Percentiles rank a stretch among this genome's conserved stretches.
Conservation (phyloP, 768 basidiomycete genomes). For the Phanerochaete sordida region DNA sequence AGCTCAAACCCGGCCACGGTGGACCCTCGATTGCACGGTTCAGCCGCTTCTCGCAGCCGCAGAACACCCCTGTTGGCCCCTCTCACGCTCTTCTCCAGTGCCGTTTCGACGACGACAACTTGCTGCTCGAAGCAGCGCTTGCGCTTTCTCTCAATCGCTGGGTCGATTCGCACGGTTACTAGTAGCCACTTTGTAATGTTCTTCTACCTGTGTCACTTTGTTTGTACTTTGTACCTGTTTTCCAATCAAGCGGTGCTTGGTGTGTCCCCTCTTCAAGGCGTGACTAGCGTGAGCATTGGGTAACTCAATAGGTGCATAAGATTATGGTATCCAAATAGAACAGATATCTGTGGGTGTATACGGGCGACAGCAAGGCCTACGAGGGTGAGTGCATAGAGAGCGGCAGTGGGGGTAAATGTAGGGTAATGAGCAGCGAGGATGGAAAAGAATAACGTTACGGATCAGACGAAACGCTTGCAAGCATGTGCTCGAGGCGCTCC, state of each 20-base stretch:
- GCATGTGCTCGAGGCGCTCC: slow-evolving; percentile 73
- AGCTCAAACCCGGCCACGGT: slow-evolving; percentile 20
- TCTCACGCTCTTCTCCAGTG: slow-evolving; percentile 63
- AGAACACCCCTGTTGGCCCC: slow-evolving; percentile 57
- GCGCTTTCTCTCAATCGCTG: slow-evolving; percentile 72
- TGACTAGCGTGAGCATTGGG: not conserved
- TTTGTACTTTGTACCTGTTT: too few species aligned
- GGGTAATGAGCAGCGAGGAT: not conserved
- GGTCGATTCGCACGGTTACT: slow-evolving; percentile 59
- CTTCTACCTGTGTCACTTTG: not conserved
- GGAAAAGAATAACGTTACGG: slow-evolving; percentile 10
- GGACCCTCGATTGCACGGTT: slow-evolving; percentile 50
- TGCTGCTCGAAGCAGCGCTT: slow-evolving; percentile 61
- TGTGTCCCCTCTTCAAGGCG: too few species aligned
- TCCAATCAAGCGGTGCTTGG: too few species aligned
- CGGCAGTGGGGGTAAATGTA: not conserved
- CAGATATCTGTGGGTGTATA: not conserved
- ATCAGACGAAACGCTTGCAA: slow-evolving; percentile 35
- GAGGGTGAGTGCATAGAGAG: not conserved
- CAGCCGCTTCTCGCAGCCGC: slow-evolving; percentile 39
- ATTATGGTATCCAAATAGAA: slow-evolving; percentile 7
- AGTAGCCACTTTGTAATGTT: slow-evolving; percentile 12
- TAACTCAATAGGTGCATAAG: not conserved
- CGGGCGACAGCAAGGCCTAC: not conserved
- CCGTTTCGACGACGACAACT: slow-evolving; percentile 54